Conservation (phyloP, 78 protist species). For the Dictyostelium brefeldianum region DNA sequence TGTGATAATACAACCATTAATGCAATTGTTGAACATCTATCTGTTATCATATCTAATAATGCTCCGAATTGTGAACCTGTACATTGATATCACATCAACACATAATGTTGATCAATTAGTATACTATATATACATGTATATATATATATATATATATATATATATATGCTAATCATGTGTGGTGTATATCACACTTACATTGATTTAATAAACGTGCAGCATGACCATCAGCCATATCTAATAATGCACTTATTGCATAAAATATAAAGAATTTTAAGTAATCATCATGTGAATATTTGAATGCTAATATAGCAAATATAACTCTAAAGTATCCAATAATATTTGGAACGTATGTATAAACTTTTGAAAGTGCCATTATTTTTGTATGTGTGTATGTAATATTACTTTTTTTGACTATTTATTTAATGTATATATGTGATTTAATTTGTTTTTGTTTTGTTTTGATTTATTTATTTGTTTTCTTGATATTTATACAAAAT, state of each 20-base stretch:
- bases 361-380: conserved; percentile 29
- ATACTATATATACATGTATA: no score
- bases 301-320: conserved; percentile 70
- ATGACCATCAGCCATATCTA: conserved; percentile 93
- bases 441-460: no score
- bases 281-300: conserved; percentile 35
- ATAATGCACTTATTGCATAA: conserved; percentile 80
- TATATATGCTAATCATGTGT: not conserved
- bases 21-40: conserved; percentile 88
- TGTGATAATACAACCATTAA: conserved; percentile 80
- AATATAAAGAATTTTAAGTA: conserved; percentile 65
- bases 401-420: not conserved
- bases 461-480: no score
- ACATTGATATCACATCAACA: no score
- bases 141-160: not conserved
- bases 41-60: conserved; percentile 94
- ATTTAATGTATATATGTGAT: not conserved
- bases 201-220: conserved; percentile 89
- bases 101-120: no score
- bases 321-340: conserved; percentile 86
- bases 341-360: conserved; percentile 87
- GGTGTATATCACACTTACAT: conserved; percentile 40
- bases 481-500: no score
- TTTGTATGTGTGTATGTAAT: not conserved
- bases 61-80: conserved; percentile 91